A percentile compares a stretch with the other conserved stretches of the same genome.
Evolutionary conservation across 768 basidiomycete species (phyloP).

Genomic region (Kwoniella sp.): DNA sequence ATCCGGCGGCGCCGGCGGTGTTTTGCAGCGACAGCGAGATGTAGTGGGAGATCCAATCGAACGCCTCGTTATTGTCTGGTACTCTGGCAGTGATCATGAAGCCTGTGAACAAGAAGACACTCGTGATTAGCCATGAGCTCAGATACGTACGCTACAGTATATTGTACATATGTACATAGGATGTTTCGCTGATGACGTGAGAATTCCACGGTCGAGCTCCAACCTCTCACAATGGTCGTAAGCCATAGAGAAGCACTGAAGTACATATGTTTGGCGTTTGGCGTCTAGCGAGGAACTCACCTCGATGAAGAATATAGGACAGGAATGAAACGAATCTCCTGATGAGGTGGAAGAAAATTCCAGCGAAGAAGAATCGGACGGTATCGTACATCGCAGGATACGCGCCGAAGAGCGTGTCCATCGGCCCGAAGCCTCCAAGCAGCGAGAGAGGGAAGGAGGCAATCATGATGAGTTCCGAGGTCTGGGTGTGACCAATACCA

Average conservation of each 20-base stretch:
- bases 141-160: too few relatives aligned
- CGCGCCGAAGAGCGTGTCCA: not conserved
- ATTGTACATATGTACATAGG: too few relatives aligned
- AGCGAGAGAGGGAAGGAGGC: too few relatives aligned
- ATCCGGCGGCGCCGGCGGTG: too few relatives aligned
- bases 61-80: conserved; percentile 9
- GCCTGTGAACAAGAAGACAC: conserved; percentile 4
- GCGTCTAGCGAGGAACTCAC: conserved; percentile 9
- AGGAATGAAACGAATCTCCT: not conserved
- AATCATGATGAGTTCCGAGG: too few relatives aligned
- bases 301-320: not conserved
- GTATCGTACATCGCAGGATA: conserved; percentile 12
- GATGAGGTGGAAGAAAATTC: conserved; percentile 13
- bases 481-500: too few relatives aligned
- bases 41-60: conserved; percentile 22
- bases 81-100: conserved; percentile 9
- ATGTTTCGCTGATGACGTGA: too few relatives aligned
- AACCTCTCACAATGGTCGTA: too few relatives aligned
- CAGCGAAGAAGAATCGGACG: conserved; percentile 11
- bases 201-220: too few relatives aligned
- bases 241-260: too few relatives aligned
- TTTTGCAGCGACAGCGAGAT: not conserved
- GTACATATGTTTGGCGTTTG: too few relatives aligned
- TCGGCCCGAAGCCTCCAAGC: not conserved
- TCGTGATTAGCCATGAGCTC: not conserved